Evolutionary conservation across 495 filamentous ascomycete species (phyloP), one percentile per base, ranked within the genome.

Genomic region (Aspergillus hancockii): DNA sequence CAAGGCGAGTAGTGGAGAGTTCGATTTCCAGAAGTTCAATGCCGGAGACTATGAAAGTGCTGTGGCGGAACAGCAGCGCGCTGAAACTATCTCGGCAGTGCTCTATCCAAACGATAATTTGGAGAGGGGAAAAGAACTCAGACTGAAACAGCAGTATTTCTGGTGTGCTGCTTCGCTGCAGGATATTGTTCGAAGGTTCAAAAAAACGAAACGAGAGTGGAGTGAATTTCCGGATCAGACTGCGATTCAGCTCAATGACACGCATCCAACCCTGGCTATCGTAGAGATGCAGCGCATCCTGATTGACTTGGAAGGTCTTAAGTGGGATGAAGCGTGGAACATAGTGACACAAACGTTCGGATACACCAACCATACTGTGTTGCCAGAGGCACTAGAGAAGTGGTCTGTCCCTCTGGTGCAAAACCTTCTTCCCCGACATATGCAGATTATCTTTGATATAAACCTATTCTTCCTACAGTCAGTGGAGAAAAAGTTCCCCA

Each of bases 11-110:
- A 92, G 90, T 66, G 94, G 95, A 53, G 94, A 98, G 73, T 98
- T 98, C 62, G 93, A 98, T 75, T 98, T 98, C 81, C 93, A 96
- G 66, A 98, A 97, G 71, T 98, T 98, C 88, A 98, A 98, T 74
- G 91, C 87, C 25, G 94, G 94, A 38, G 93, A 98, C 59, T 98
- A 98, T 72, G 94, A 98, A 72, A 94, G 88, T 75, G 94, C 94
- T 28, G 95, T 98, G 21, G 90, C 89, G 10, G 95, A 98, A 67
- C 92, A 97, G 71, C 94, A 98, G 74, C 85, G 87, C 18, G 94
- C 94, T 3, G 94, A 98, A 79, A 97, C 95, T 45, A 98, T 98
- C 73, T 97, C 92, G 38, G 95, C 95, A 12, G 94, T 98, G 32
- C 79, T 98, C 21, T 98, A 98, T 66, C 94, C 94, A 7, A 98